A percentile compares a stretch with the other conserved stretches of the same genome.
These are phyloP conservation scores for Zoysia japonica DNA, from an alignment of 176 grass and related monocot genomes.

Conservation along the genomic window DNA sequence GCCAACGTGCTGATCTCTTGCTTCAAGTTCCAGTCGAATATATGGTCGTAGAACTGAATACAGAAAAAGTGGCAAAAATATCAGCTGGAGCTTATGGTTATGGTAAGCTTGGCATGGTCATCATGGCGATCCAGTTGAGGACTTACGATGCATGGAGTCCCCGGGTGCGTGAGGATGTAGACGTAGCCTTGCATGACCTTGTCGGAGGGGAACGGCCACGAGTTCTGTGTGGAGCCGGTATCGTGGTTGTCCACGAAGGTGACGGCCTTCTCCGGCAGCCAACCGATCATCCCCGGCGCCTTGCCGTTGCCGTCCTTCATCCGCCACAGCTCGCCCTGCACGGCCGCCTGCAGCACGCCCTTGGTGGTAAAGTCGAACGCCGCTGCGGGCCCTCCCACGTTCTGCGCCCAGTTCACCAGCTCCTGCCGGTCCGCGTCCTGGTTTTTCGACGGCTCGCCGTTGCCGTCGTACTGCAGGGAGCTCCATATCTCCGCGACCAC, in stretches of 20 bases:
- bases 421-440: constrained; percentile 67
- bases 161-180: constrained; percentile 84
- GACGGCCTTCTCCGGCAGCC: constrained; percentile 77
- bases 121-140: background rate
- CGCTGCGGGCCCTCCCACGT: constrained; percentile 54
- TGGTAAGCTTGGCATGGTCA: background rate
- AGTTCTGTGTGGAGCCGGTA: constrained; percentile 69
- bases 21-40: constrained; percentile 82
- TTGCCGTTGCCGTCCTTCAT: constrained; percentile 69
- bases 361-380: constrained; percentile 95
- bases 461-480: constrained; percentile 56
- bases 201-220: constrained; percentile 62
- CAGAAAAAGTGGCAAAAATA: background rate
- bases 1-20: constrained; percentile 53
- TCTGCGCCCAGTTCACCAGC: constrained; percentile 66
- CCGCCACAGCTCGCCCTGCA: constrained; percentile 75
- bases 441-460: constrained; percentile 60
- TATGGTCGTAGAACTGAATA: constrained; percentile 76
- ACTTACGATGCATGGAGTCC: constrained; percentile 76
- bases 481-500: constrained; percentile 87
- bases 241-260: constrained; percentile 94
- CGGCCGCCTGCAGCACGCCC: constrained; percentile 64
- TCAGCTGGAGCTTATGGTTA: background rate
- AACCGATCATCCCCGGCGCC: constrained; percentile 72
- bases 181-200: constrained; percentile 88